Conservation (phyloP, 1,284 basidiomycete genomes). For the Moesziomyces parantarcticus region DNA sequence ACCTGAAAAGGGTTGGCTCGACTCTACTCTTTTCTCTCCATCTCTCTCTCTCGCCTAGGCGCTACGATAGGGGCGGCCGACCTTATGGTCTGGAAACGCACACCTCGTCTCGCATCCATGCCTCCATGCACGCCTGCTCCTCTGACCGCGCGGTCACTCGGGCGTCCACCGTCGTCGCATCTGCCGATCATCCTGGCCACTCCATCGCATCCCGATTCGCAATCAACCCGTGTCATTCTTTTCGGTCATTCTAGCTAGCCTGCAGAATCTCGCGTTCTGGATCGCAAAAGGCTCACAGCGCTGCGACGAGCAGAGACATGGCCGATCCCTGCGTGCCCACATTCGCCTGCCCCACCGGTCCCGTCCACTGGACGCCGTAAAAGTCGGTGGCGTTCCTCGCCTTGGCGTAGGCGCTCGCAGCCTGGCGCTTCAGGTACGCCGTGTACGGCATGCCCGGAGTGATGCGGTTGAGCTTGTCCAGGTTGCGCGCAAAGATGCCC, state of each 20-base stretch:
- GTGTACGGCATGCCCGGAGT: constrained; percentile 1
- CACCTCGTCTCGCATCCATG: too few relatives aligned
- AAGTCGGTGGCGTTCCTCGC: constrained; percentile 14
- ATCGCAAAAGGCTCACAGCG: constrained; percentile 5
- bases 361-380: constrained; percentile 25
- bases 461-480: constrained; percentile 11
- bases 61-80: background rate
- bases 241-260: background rate
- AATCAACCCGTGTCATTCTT: background rate
- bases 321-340: constrained; percentile 22
- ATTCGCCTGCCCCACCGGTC: constrained; percentile 11
- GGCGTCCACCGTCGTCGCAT: too few relatives aligned
- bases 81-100: background rate
- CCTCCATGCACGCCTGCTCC: background rate
- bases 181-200: background rate
- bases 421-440: constrained; percentile 8
- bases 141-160: too few relatives aligned
- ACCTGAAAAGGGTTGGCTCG: too few relatives aligned
- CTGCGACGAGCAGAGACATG: constrained; percentile 10
- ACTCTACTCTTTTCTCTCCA: background rate
- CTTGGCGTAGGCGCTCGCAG: constrained; percentile 3
- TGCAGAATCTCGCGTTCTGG: background rate
- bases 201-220: background rate
- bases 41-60: too few relatives aligned
- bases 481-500: constrained; percentile 14